Conservation (phyloP, 2,329 filamentous ascomycete species). For the Mycocentrospora acerina region DNA sequence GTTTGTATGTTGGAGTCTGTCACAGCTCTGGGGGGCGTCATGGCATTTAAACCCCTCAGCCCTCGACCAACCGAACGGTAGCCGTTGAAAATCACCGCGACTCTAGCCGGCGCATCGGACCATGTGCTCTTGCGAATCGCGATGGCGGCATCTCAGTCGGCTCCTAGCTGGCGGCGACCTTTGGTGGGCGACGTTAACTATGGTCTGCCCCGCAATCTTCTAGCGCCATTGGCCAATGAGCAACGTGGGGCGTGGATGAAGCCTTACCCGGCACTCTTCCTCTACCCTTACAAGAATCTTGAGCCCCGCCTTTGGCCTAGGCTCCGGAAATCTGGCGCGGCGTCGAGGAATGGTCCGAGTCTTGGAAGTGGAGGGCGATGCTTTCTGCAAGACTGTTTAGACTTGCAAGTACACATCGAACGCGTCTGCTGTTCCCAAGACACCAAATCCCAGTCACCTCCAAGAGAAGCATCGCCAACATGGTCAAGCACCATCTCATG, state of each 20-base stretch:
- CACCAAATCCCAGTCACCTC: too few species aligned
- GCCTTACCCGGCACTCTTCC: slow-evolving; percentile 27
- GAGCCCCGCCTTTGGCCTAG: slow-evolving; percentile 28
- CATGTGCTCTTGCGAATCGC: slow-evolving; percentile 9
- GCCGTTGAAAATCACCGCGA: slow-evolving; percentile 23
- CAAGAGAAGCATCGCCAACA: slow-evolving; percentile 8
- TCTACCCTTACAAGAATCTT: slow-evolving; percentile 1
- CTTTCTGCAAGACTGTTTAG: too few species aligned
- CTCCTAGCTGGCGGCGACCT: slow-evolving; percentile 8
- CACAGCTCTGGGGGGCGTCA: too few species aligned
- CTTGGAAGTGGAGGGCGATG: slow-evolving; percentile 5
- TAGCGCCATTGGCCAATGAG: slow-evolving; percentile 59
- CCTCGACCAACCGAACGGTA: slow-evolving; percentile 15
- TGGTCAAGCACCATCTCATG: slow-evolving; percentile 88
- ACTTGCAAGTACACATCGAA: too few species aligned
- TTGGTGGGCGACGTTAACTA: slow-evolving; percentile 1
- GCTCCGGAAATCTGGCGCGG: slow-evolving; percentile 6
- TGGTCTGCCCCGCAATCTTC: slow-evolving; percentile 22
- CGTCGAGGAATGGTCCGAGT: slow-evolving; percentile 2
- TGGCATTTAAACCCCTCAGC: too few species aligned
- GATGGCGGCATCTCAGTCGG: slow-evolving; percentile 22
- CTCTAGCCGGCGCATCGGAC: slow-evolving; percentile 27
- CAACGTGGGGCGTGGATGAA: slow-evolving; percentile 23
- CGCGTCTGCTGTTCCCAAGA: too few species aligned
- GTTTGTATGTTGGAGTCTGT: too few species aligned